Base-by-base conservation (phyloP, 1,284 basidiomycete genomes). In the Pascua sp. region DNA sequence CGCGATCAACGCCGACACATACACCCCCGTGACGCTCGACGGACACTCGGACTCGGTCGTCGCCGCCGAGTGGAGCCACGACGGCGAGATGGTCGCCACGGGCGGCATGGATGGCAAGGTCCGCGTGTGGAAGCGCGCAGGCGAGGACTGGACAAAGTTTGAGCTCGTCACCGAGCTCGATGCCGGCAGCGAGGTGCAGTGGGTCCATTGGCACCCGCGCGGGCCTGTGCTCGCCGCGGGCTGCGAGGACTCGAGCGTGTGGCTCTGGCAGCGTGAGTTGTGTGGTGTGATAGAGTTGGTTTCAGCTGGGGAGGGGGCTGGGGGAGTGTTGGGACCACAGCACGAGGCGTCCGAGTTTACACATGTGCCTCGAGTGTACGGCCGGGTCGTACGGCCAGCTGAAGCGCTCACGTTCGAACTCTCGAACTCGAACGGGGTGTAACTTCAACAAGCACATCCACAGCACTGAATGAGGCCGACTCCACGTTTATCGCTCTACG, bases 31-130 rank as follows among this genome's bases (percentile, higher is more conserved):
- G 48, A 88, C 86, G 72, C 83, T 98, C 50, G 88, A 87, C 0
- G 95, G 95, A 1, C 95, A 98, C 77, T 86, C 86, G 8, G 96
- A 98, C 74, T 94, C 90, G 65, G 91, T 98, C 44, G 87, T 88
- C 4, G 82, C 82, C 51, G 84, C 84, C 1, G 87, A 82, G 43
- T 99, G 90, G 82, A 95, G 86, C 71, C 71, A 80, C 5, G 92
- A 97, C 71, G 95, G 96, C 11, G 87, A 95, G 75, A 82, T 95
- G 82, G 83, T 95, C 57, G 87, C 95, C 12, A 97, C 93, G 0
- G 95, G 92, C 16, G 94, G 95, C 0, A 97, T 99, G 91, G 95
- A 99, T 71, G 95, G 96, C 10, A 87, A 86, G 69, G 87, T 98
- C 18, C 83, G 92, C 62, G 80, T 98, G 56, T 99, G 94, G 94